phyloP scores from a whole-genome alignment of 2,329 filamentous ascomycete species.

The Talaromyces piceae region DNA sequence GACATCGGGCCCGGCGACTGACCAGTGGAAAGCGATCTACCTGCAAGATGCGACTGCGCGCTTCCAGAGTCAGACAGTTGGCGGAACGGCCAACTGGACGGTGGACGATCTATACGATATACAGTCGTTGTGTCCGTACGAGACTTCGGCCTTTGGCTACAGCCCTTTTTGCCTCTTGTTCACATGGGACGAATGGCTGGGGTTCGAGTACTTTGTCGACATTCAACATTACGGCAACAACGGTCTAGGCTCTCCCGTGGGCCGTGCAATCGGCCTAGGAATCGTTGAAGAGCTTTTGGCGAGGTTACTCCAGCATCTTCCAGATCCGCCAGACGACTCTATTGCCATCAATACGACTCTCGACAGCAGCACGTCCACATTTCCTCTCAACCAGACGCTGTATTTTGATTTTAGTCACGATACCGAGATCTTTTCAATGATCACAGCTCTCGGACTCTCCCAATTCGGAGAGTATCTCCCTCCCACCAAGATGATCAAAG shows the following conservation, averaged over 20 bases:
- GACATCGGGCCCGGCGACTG: slow-evolving; percentile 43
- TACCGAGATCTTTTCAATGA: slow-evolving; percentile 61
- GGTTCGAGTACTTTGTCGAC: slow-evolving; percentile 65
- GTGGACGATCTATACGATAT: slow-evolving; percentile 57
- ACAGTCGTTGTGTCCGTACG: slow-evolving; percentile 68
- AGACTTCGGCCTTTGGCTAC: slow-evolving; percentile 69
- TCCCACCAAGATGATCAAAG: slow-evolving; percentile 46
- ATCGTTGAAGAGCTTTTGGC: slow-evolving; percentile 67
- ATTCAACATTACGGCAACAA: slow-evolving; percentile 56
- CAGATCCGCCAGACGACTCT: slow-evolving; percentile 16
- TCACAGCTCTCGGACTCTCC: slow-evolving; percentile 63
- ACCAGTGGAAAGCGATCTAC: background rate
- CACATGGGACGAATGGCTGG: slow-evolving; percentile 66
- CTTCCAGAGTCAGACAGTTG: slow-evolving; percentile 41
- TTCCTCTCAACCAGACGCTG: slow-evolving; percentile 64
- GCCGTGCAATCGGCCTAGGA: slow-evolving; percentile 64
- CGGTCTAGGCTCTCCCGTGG: slow-evolving; percentile 58
- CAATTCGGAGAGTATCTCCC: slow-evolving; percentile 60
- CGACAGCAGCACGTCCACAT: slow-evolving; percentile 55
- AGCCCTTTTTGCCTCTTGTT: slow-evolving; percentile 68
- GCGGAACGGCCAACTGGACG: slow-evolving; percentile 52
- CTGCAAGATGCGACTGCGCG: background rate
- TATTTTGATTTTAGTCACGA: slow-evolving; percentile 77
- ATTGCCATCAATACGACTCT: slow-evolving; percentile 42
- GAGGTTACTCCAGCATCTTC: slow-evolving; percentile 43